Evolutionary conservation across 768 basidiomycete genomes (phyloP).

Genomic region (Russula virescens): DNA sequence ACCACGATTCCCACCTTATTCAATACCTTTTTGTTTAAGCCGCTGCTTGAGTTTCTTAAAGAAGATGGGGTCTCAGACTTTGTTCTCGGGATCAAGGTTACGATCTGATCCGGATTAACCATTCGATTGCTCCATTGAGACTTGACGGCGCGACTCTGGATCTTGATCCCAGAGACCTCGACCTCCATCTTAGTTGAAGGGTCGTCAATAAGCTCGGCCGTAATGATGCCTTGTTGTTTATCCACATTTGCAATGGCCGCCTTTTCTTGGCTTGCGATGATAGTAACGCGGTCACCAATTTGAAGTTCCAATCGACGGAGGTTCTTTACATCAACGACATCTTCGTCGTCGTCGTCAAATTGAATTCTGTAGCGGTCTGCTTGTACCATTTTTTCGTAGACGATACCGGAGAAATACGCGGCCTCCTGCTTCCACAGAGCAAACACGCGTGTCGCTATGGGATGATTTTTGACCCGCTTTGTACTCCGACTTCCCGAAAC

Average conservation of each 20-base stretch:
- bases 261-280: conserved; percentile 29
- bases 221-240: conserved; percentile 27
- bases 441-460: conserved; percentile 53
- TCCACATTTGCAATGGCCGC: conserved; percentile 33
- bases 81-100: conserved; percentile 38
- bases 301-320: conserved; percentile 49
- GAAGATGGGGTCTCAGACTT: conserved; percentile 41
- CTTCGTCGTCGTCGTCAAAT: conserved; percentile 63
- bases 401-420: conserved; percentile 56
- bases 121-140: conserved; percentile 50
- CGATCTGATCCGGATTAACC: conserved; percentile 39
- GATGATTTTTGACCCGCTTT: conserved; percentile 25
- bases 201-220: conserved; percentile 20
- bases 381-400: conserved; percentile 34
- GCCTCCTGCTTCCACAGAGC: conserved; percentile 59
- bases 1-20: conserved; percentile 54
- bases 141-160: conserved; percentile 47
- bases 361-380: conserved; percentile 40
- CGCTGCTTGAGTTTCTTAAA: conserved; percentile 41
- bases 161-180: conserved; percentile 37
- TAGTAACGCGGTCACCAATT: conserved; percentile 52
- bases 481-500: conserved; percentile 17
- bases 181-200: conserved; percentile 39
- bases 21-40: conserved; percentile 31
- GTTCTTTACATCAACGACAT: conserved; percentile 42